Evolutionary conservation across 2,329 filamentous ascomycete species (phyloP).

Genomic region (Orbilia blumenaviensis): DNA sequence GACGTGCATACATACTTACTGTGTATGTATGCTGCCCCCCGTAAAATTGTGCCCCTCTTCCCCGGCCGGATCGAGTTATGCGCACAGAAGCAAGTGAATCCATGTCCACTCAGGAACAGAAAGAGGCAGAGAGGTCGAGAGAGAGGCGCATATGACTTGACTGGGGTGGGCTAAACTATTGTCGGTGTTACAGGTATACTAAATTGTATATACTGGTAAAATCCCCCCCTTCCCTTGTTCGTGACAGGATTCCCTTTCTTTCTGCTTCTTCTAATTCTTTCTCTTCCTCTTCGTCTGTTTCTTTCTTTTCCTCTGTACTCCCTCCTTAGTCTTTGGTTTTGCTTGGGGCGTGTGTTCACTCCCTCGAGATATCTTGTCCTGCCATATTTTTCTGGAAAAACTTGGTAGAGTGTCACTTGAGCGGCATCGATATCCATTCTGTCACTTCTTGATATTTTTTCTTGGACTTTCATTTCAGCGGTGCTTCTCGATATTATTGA

Average conservation of each 20-base stretch:
- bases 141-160: conserved; percentile 16
- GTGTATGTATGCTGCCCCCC: background rate
- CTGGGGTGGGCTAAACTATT: conserved; percentile 14
- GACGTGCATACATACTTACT: conserved; percentile 38
- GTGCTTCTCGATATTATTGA: background rate
- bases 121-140: conserved; percentile 10
- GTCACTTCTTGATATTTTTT: background rate
- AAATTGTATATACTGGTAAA: conserved; percentile 14
- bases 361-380: conserved; percentile 1
- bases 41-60: conserved; percentile 26
- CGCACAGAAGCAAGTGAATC: conserved; percentile 21
- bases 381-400: conserved; percentile 11
- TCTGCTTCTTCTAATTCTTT: background rate
- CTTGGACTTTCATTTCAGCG: background rate
- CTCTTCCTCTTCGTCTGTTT: background rate
- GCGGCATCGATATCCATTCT: background rate
- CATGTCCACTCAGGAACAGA: conserved; percentile 27
- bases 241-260: conserved; percentile 11
- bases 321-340: background rate
- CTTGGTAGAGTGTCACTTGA: background rate
- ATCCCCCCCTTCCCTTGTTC: conserved; percentile 6
- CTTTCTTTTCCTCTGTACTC: background rate
- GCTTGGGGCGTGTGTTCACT: background rate
- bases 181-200: conserved; percentile 36
- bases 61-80: conserved; percentile 48